phyloP scores from a whole-genome alignment of 129 eudicot genomes.

The Chrysanthemum seticuspe region DNA sequence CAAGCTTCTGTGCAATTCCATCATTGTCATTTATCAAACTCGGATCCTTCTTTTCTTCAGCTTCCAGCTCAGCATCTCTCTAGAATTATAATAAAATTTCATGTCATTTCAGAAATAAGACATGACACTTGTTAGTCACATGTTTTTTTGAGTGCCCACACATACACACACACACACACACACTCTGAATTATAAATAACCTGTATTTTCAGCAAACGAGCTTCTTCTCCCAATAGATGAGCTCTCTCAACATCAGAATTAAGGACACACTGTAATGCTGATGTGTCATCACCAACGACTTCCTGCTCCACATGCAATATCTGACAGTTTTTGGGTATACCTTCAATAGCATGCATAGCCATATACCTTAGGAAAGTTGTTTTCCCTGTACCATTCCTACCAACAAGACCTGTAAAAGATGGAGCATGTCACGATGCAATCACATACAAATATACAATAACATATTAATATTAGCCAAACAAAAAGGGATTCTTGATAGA shows the following conservation, averaged over 20 bases:
- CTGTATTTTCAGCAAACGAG: slow-evolving; percentile 66
- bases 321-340: slow-evolving; percentile 94
- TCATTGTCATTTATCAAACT: slow-evolving; percentile 49
- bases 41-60: slow-evolving; percentile 48
- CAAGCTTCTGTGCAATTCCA: slow-evolving; percentile 68
- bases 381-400: slow-evolving; percentile 98
- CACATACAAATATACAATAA: slow-evolving; percentile 7
- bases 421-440: slow-evolving; percentile 10
- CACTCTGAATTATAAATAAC: slow-evolving; percentile 29
- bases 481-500: slow-evolving; percentile 9
- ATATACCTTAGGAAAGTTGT: slow-evolving; percentile 92
- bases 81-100: slow-evolving; percentile 19
- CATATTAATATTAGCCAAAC: not conserved
- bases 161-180: not conserved
- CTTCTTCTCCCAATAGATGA: slow-evolving; percentile 88
- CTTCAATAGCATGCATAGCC: slow-evolving; percentile 98
- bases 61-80: slow-evolving; percentile 65
- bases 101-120: not conserved
- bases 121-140: slow-evolving; percentile 4
- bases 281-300: slow-evolving; percentile 88
- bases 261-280: slow-evolving; percentile 91
- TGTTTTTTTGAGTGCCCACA: not conserved
- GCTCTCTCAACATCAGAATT: slow-evolving; percentile 85
- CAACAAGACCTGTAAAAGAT: slow-evolving; percentile 72
- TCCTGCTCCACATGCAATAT: slow-evolving; percentile 98